A percentile compares a stretch with the other conserved stretches of the same genome.
phyloP scores from a whole-genome alignment of 2,329 filamentous ascomycete genomes.

The Xylaria digitata region DNA sequence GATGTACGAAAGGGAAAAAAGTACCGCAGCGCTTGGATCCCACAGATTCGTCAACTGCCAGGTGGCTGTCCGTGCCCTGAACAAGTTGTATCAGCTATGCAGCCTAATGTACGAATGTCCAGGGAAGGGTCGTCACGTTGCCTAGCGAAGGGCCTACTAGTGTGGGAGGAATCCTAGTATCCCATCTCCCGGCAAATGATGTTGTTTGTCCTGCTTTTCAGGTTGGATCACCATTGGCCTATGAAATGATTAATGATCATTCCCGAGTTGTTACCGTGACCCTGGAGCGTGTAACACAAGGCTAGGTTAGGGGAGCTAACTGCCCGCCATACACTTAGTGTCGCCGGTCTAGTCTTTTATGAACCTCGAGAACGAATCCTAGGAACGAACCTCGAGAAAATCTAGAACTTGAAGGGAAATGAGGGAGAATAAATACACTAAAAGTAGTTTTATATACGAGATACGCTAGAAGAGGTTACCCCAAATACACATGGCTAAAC shows the following conservation, averaged over 20 bases:
- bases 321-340: constrained; percentile 6
- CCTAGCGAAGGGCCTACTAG: constrained; percentile 28
- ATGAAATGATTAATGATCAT: constrained; percentile 8
- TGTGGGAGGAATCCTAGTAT: constrained; percentile 12
- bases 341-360: constrained; percentile 5
- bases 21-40: constrained; percentile 18
- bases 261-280: constrained; percentile 10
- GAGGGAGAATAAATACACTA: not conserved
- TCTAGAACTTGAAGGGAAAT: not conserved
- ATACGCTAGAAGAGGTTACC: not conserved
- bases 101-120: constrained; percentile 23
- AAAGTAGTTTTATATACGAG: not conserved
- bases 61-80: constrained; percentile 28
- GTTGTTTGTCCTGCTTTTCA: constrained; percentile 7
- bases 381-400: not conserved
- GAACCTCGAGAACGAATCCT: not conserved
- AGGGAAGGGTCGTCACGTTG: constrained; percentile 18
- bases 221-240: constrained; percentile 12
- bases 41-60: constrained; percentile 13
- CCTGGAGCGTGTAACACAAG: constrained; percentile 10
- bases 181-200: constrained; percentile 26
- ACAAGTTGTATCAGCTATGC: constrained; percentile 24
- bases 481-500: not conserved
- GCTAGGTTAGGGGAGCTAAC: not conserved
- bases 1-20: constrained; percentile 1